phyloP scores from a whole-genome alignment of 1,284 basidiomycete genomes.

The Marasmius fiardii region DNA sequence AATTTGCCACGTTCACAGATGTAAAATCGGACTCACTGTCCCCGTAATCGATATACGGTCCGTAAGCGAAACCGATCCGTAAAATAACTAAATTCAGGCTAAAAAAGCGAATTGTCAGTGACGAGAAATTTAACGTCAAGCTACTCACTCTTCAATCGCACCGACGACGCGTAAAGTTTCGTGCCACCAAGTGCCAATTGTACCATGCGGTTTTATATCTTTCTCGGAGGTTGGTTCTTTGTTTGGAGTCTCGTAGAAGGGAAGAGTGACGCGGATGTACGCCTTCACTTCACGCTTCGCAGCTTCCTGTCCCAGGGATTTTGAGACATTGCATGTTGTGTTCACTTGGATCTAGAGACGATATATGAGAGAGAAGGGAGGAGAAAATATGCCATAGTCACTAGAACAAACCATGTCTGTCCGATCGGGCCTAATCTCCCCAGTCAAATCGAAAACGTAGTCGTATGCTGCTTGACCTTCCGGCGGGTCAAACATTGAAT shows the following conservation, averaged over 20 bases:
- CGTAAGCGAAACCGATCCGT: conserved; percentile 69
- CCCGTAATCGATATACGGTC: conserved; percentile 72
- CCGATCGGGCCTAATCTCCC: conserved; percentile 77
- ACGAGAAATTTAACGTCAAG: conserved; percentile 21
- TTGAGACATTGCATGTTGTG: conserved; percentile 71
- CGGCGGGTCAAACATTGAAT: conserved; percentile 65
- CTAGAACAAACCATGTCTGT: conserved; percentile 62
- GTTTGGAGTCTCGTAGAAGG: conserved; percentile 77
- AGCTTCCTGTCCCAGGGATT: conserved; percentile 67
- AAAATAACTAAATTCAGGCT: conserved; percentile 83
- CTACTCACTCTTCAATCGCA: conserved; percentile 65
- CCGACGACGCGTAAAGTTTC: conserved; percentile 78
- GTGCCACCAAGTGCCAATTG: conserved; percentile 87
- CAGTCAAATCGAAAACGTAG: conserved; percentile 80
- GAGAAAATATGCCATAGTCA: conserved; percentile 8
- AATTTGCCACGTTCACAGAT: conserved; percentile 8
- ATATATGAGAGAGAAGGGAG: conserved; percentile 8
- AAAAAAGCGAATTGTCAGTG: conserved; percentile 5
- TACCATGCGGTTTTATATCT: conserved; percentile 70
- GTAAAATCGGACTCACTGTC: conserved; percentile 41
- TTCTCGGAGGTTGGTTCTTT: conserved; percentile 70
- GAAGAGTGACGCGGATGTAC: conserved; percentile 78
- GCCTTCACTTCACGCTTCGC: conserved; percentile 66
- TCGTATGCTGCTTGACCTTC: conserved; percentile 62
- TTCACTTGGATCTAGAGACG: conserved; percentile 67